These are phyloP conservation scores for Excoecaria cochinchinensis DNA, from an alignment of 345 rosid species.

Conservation along the genomic window DNA sequence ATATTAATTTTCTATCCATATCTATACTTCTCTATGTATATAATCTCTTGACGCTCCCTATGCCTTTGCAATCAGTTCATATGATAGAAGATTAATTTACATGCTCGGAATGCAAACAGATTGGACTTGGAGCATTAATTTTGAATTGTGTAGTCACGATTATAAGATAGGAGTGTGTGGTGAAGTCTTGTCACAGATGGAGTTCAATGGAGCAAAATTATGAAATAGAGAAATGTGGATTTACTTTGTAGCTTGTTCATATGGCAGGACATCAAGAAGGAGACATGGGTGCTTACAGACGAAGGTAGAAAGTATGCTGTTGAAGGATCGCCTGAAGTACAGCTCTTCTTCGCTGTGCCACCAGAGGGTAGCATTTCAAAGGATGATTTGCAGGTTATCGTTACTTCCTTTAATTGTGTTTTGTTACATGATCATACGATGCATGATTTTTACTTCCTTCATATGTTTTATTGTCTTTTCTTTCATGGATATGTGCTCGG, in stretches of 20 bases:
- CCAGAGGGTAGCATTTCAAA: slow-evolving; percentile 61
- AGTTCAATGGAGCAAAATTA: background rate
- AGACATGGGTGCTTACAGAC: slow-evolving; percentile 71
- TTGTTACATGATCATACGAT: background rate
- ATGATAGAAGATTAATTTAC: background rate
- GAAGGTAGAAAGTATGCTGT: slow-evolving; percentile 76
- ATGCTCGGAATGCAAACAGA: background rate
- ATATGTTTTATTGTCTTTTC: background rate
- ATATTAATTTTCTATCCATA: background rate
- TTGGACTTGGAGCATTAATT: background rate
- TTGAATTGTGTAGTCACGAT: background rate
- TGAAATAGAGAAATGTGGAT: slow-evolving; percentile 2
- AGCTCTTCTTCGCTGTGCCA: slow-evolving; percentile 72
- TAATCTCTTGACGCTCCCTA: too few relatives aligned
- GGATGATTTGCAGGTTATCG: slow-evolving; percentile 66
- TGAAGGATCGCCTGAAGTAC: slow-evolving; percentile 82
- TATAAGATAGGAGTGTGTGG: background rate
- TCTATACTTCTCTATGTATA: background rate
- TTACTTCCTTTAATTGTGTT: background rate
- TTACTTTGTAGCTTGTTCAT: background rate
- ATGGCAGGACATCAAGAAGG: slow-evolving; percentile 69
- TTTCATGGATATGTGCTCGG: background rate
- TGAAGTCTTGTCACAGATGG: background rate
- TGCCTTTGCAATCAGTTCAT: background rate
- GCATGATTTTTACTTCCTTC: background rate